Base-by-base conservation (phyloP, 2,329 filamentous ascomycete species). In the Talaromyces funiculosus region DNA sequence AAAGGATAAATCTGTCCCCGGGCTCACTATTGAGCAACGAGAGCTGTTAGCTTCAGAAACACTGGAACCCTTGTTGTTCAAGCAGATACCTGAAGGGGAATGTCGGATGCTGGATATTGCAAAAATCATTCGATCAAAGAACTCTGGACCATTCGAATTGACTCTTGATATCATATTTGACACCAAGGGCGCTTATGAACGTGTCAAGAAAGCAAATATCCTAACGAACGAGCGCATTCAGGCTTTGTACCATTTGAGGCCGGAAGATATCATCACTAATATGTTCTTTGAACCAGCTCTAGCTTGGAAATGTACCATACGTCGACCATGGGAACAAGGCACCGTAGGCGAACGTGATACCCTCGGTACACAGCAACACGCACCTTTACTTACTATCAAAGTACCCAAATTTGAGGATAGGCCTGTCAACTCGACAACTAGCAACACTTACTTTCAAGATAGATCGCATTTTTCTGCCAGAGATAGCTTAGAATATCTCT, bases 211-310 rank as follows among this genome's bases (percentile, higher is more conserved):
- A 14, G 35, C 38, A 3, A 40, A 40, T 2, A 40, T 59, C 5
- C 37, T 59, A 4, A 59, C 45, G 10, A 51, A 38, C 4, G 35
- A 59, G 35, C 35, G 24, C 6, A 53, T 59, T n/a, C 18, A 29
- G 14, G 18, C 24, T 14, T 12, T 59, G 12, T 59, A 59, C 12
- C 24, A 53, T 24, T 10, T 59, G 5, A 33, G 10, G 3, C 24
- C 29, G 10, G 45, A 53, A 1, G 45, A 53, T n/a, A 67, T 73
- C 0, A 69, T 81, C 0, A 38, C 35, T 24, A 33, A 40, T 6
- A 53, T 40, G 35, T 59, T 53, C 35, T 59, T 42, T 7, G 57
- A 59, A 4, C 35, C 45, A 10, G 57, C 57, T 24, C 33, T 59
- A 10, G 57, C 57, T 18, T 59, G 35, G 22, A 59, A 59, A 24